A percentile compares a stretch with the other conserved stretches of the same genome.
phyloP scores from a whole-genome alignment of 495 filamentous ascomycete species.

The Penicillium malachiteum region DNA sequence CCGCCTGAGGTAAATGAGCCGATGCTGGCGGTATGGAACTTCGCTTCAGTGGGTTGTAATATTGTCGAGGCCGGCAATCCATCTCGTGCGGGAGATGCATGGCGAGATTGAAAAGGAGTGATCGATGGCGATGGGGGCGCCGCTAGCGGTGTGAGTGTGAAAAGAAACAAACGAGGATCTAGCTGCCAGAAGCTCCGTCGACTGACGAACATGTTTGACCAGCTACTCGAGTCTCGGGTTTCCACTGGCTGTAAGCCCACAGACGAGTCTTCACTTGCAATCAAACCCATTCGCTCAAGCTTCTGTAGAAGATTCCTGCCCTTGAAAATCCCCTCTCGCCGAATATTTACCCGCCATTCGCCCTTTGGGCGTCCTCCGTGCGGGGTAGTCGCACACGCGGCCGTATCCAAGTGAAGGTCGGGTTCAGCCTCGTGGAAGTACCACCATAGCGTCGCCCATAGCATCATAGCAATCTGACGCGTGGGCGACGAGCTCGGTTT shows the following conservation, averaged over 20 bases:
- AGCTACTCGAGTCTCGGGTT: slow-evolving; percentile 60
- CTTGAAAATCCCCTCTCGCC: slow-evolving; percentile 81
- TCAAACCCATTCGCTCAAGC: slow-evolving; percentile 87
- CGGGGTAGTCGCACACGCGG: slow-evolving; percentile 64
- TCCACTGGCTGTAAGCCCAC: slow-evolving; percentile 63
- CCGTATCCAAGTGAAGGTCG: slow-evolving; percentile 54
- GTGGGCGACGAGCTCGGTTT: slow-evolving; percentile 76
- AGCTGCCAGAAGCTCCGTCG: slow-evolving; percentile 88
- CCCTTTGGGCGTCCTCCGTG: slow-evolving; percentile 69
- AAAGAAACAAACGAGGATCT: slow-evolving; percentile 81
- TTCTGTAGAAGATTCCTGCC: slow-evolving; percentile 81
- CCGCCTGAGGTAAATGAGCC: slow-evolving; percentile 70
- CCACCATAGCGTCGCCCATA: slow-evolving; percentile 94
- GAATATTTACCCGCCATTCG: slow-evolving; percentile 86
- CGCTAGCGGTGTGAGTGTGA: slow-evolving; percentile 67
- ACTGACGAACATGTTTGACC: slow-evolving; percentile 80
- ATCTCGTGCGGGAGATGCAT: slow-evolving; percentile 59
- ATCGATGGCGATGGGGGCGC: slow-evolving; percentile 46
- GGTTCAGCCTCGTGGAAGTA: slow-evolving; percentile 76
- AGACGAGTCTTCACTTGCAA: slow-evolving; percentile 70
- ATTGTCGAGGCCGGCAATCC: slow-evolving; percentile 24
- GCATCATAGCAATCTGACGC: slow-evolving; percentile 89
- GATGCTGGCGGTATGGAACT: slow-evolving; percentile 27
- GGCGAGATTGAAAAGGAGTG: slow-evolving; percentile 54
- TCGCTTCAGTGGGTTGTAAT: slow-evolving; percentile 20